Evolutionary conservation across 2,329 filamentous ascomycete genomes (phyloP).

Genomic region (Fusarium setosum): DNA sequence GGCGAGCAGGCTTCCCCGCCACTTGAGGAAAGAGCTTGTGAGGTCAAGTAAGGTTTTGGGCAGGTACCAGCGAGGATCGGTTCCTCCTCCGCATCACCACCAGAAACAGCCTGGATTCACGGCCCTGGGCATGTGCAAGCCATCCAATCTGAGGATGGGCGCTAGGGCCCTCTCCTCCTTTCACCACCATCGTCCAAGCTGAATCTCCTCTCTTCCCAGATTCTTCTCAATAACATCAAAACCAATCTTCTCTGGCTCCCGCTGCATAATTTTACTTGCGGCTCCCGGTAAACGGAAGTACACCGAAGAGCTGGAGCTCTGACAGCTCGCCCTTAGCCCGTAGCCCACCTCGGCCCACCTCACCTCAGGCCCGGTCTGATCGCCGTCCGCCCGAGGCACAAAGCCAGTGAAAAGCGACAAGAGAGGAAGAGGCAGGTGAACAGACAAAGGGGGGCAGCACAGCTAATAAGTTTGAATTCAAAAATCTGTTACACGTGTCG

Average conservation of each 20-base stretch:
- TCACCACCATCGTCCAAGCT: background rate
- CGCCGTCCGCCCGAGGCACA: conserved; percentile 36
- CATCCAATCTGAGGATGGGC: background rate
- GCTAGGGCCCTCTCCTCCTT: conserved; percentile 1
- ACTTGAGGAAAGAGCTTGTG: conserved; percentile 25
- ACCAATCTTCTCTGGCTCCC: background rate
- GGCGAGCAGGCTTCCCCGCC: conserved; percentile 24
- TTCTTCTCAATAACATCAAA: background rate
- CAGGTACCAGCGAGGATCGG: conserved; percentile 19
- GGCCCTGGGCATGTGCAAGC: conserved; percentile 37
- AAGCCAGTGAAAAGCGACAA: conserved; percentile 32
- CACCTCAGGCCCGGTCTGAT: conserved; percentile 20
- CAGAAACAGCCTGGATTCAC: conserved; percentile 13
- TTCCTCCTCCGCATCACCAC: conserved; percentile 32
- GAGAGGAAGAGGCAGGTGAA: conserved; percentile 19
- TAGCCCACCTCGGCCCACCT: conserved; percentile 38
- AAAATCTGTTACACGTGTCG: conserved; percentile 8
- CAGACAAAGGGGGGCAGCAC: conserved; percentile 15
- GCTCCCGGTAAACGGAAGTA: conserved; percentile 25
- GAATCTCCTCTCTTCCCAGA: background rate
- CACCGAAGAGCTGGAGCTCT: conserved; percentile 27
- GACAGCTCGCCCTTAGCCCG: conserved; percentile 19
- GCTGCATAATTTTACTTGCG: conserved; percentile 10
- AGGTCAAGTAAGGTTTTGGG: conserved; percentile 31
- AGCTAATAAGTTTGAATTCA: conserved; percentile 22